Evolutionary conservation across 2,329 filamentous ascomycete species (phyloP), one percentile per base, ranked within the genome.

Genomic region (Cladobotryum protrusum): DNA sequence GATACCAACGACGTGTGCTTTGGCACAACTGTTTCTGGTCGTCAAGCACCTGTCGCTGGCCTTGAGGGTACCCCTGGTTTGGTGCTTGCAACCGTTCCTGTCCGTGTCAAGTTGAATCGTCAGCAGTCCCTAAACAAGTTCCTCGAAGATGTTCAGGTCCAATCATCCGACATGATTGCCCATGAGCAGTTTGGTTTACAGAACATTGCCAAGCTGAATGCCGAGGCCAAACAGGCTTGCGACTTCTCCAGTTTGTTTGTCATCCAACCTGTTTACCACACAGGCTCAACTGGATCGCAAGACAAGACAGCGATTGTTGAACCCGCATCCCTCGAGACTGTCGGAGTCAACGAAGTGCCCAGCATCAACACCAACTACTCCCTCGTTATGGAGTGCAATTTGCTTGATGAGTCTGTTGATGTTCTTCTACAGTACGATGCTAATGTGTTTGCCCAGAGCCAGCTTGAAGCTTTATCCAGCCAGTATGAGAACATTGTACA

Each of bases 1-100:
- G 50, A 44, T 14, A 34, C 19, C 19, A 47, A 50, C 17, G 54
- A 51, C 18, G 43, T 62, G 3, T 18, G 56, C 6, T 53, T 53
- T 41, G 52, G 52, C 24, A 44, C 35, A 15, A 53, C 52, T 1
- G 48, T 59, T 12, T 56, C 56, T 15, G 52, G 56, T 19, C 49
- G 56, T 11, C 46, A 56, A 2, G 51, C 56, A 17, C 35, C 52
- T n/a, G 33, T 44, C 3, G 19, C 43, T 33, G 49, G 45, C 8
- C n/a, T 45, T 13, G 42, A 44, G 14, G 4, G 6, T 7, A 15
- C 32, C 18, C n/a, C 19, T 13, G 19, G 42, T 29, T 24, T 20
- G 14, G 32, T 34, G 19, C 13, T 59, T 17, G 46, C 52, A 3
- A 57, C 54, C 2, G 37, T 58, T 8, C 56, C 56, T 4, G 36